phyloP scores from a whole-genome alignment of 306 rosid genomes.

The Albizia julibrissin region DNA sequence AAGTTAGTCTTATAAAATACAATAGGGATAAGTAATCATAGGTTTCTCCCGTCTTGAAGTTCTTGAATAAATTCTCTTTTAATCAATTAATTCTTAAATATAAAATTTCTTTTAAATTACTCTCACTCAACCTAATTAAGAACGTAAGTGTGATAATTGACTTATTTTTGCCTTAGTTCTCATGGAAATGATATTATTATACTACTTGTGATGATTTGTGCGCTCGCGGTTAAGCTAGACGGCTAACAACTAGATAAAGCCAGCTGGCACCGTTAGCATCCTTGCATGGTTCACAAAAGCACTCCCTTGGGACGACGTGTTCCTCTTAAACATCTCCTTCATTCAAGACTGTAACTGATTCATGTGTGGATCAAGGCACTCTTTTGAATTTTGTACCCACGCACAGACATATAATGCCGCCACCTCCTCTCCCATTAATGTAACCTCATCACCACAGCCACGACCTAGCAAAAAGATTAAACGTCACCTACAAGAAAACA shows the following conservation, averaged over 20 bases:
- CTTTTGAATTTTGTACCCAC: background rate
- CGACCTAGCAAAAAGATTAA: background rate
- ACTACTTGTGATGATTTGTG: too few species aligned
- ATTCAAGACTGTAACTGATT: background rate
- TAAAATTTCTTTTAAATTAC: too few species aligned
- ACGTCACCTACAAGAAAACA: background rate
- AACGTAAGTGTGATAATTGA: too few species aligned
- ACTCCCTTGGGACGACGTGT: background rate
- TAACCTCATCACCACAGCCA: background rate
- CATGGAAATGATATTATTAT: too few species aligned
- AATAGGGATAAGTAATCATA: too few species aligned
- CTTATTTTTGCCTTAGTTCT: too few species aligned
- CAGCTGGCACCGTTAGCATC: background rate
- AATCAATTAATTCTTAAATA: too few species aligned
- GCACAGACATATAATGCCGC: background rate
- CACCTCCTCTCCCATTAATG: background rate
- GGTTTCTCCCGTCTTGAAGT: too few species aligned
- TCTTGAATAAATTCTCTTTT: too few species aligned
- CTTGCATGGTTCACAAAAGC: background rate
- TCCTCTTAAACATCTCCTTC: background rate
- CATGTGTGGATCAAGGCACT: background rate
- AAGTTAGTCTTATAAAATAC: too few species aligned
- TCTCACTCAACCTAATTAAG: too few species aligned
- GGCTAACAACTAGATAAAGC: background rate
- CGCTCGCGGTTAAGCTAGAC: too few species aligned